Evolutionary conservation across 805 yeast genomes (phyloP).

Genomic region (Kluyveromyces siamensis): DNA sequence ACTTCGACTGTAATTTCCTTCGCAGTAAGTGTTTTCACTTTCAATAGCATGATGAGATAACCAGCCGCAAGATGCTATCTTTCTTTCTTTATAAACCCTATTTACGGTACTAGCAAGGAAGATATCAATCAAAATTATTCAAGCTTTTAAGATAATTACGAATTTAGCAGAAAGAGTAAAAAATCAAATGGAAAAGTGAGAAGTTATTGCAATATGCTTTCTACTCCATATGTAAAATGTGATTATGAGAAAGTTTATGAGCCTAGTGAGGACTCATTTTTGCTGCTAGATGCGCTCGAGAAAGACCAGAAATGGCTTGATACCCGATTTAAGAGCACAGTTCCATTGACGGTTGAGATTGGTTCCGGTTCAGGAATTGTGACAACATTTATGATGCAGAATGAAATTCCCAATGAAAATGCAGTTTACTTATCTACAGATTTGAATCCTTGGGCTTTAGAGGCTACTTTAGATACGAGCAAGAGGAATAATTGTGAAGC

Average conservation of each 20-base stretch:
- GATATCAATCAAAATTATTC: background rate
- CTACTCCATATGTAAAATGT: constrained; percentile 62
- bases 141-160: background rate
- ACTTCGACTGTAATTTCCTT: constrained; percentile 31
- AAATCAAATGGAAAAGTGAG: background rate
- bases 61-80: background rate
- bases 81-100: too few species aligned
- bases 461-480: constrained; percentile 39
- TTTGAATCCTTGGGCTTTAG: constrained; percentile 70
- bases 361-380: constrained; percentile 93
- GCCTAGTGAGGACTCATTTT: constrained; percentile 88
- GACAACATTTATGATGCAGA: constrained; percentile 58
- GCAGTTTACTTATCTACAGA: constrained; percentile 64
- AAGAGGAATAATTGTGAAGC: constrained; percentile 24
- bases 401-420: constrained; percentile 32
- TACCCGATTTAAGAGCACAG: constrained; percentile 16
- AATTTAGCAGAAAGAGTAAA: background rate
- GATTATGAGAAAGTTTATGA: constrained; percentile 78
- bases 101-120: background rate
- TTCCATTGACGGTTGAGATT: constrained; percentile 65
- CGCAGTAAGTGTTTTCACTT: constrained; percentile 25
- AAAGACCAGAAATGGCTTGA: constrained; percentile 35
- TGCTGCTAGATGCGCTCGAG: constrained; percentile 75
- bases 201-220: constrained; percentile 42
- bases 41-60: constrained; percentile 12